A percentile compares a stretch with the other conserved stretches of the same genome.
phyloP scores from a whole-genome alignment of 192 early-diverging fungal species.

The Backusella sp. region DNA sequence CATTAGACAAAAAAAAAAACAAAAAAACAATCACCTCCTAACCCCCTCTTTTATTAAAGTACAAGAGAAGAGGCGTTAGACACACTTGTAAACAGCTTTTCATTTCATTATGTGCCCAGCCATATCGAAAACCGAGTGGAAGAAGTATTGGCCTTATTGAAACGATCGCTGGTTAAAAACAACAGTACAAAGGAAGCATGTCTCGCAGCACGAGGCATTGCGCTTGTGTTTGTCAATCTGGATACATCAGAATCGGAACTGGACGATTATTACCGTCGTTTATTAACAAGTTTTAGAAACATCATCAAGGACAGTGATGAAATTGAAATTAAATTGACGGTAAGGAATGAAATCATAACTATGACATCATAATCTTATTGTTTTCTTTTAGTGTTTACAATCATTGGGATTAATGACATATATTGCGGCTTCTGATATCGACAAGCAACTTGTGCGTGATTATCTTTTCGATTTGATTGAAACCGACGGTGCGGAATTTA shows the following conservation, averaged over 20 bases:
- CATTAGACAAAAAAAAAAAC: conserved; percentile 3
- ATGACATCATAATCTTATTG: neutral
- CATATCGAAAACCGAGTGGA: conserved; percentile 48
- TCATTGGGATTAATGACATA: conserved; percentile 28
- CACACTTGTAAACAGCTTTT: conserved; percentile 44
- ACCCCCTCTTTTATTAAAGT: conserved; percentile 30
- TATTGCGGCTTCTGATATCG: conserved; percentile 31
- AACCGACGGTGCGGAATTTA: conserved; percentile 25
- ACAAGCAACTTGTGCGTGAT: conserved; percentile 18
- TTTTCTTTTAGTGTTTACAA: conserved; percentile 22
- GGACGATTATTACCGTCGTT: conserved; percentile 47
- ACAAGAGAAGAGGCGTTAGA: conserved; percentile 56
- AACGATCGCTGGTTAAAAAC: conserved; percentile 47
- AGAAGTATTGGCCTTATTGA: conserved; percentile 55
- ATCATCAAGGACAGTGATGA: conserved; percentile 43
- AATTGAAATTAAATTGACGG: conserved; percentile 44
- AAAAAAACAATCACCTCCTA: too few relatives aligned
- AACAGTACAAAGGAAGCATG: conserved; percentile 37
- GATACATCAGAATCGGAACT: conserved; percentile 37
- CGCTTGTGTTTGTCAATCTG: conserved; percentile 49
- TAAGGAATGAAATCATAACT: conserved; percentile 22
- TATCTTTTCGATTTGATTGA: conserved; percentile 35
- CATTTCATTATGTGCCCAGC: conserved; percentile 55
- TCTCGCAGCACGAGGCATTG: conserved; percentile 45
- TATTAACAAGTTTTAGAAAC: conserved; percentile 44